These are phyloP conservation scores for Aspergillus clavatus DNA, from an alignment of 2,329 filamentous ascomycete species.

Conservation along the genomic window DNA sequence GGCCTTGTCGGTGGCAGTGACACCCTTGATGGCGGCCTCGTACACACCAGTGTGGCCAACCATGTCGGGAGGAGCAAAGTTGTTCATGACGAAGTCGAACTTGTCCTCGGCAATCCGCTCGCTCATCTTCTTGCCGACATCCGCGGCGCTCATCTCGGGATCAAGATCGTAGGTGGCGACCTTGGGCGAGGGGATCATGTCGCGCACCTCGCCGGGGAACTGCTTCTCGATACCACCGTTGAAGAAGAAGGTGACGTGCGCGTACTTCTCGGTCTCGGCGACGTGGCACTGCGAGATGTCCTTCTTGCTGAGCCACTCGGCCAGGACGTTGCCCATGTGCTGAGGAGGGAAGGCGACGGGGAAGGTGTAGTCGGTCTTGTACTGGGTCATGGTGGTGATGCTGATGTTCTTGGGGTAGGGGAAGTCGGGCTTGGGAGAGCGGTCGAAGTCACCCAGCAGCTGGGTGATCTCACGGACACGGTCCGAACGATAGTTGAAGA, in stretches of 20 bases:
- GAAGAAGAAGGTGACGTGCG: slow-evolving; percentile 99
- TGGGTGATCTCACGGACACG: slow-evolving; percentile 95
- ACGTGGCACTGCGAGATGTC: slow-evolving; percentile 89
- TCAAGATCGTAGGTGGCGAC: slow-evolving; percentile 93
- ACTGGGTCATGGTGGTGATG: slow-evolving; percentile 96
- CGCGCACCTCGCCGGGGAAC: slow-evolving; percentile 84
- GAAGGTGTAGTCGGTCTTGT: slow-evolving; percentile 94
- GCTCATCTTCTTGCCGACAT: slow-evolving; percentile 80
- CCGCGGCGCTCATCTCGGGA: slow-evolving; percentile 91
- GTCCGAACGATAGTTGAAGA: slow-evolving; percentile 99
- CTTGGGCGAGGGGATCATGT: slow-evolving; percentile 91
- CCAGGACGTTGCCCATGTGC: slow-evolving; percentile 95
- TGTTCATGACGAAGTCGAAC: slow-evolving; percentile 99
- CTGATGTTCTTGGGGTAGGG: slow-evolving; percentile 82
- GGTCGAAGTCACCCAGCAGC: slow-evolving; percentile 85
- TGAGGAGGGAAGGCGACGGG: slow-evolving; percentile 89
- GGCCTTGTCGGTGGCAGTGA: slow-evolving; percentile 82
- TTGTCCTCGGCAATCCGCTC: slow-evolving; percentile 80
- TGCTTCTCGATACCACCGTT: slow-evolving; percentile 97
- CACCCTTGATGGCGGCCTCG: slow-evolving; percentile 82
- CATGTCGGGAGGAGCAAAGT: slow-evolving; percentile 99
- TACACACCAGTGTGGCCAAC: slow-evolving; percentile 98
- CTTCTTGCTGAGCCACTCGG: slow-evolving; percentile 91
- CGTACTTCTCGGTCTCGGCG: slow-evolving; percentile 98
- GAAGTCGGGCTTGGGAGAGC: slow-evolving; percentile 85